A percentile compares a stretch with the other conserved stretches of the same genome.
phyloP scores from a whole-genome alignment of 306 rosid genomes.

The Fragaria ananassa region DNA sequence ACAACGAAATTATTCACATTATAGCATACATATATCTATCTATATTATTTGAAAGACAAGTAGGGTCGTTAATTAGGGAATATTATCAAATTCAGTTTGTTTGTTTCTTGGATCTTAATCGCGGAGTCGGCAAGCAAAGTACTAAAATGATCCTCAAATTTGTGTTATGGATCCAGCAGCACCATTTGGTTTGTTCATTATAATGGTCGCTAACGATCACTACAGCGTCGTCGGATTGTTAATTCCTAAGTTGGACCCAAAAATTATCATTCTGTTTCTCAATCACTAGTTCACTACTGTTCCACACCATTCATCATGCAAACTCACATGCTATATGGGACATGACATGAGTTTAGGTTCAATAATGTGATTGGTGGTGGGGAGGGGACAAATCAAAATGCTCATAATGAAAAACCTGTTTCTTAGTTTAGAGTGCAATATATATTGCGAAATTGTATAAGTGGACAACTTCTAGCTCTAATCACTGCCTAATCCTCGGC shows the following conservation, averaged over 20 bases:
- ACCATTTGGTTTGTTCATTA: background rate
- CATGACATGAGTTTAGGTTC: constrained; percentile 12
- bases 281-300: constrained; percentile 42
- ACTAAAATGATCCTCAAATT: background rate
- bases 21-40: constrained; percentile 10
- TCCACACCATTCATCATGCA: constrained; percentile 41
- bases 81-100: constrained; percentile 16
- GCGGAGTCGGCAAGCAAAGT: constrained; percentile 69
- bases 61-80: constrained; percentile 30
- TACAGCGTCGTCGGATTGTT: constrained; percentile 34
- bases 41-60: background rate
- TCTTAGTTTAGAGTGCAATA: background rate
- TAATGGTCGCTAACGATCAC: background rate
- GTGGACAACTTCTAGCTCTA: background rate
- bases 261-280: constrained; percentile 37
- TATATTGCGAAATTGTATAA: background rate
- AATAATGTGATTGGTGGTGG: constrained; percentile 6
- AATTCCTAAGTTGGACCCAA: constrained; percentile 36
- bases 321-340: constrained; percentile 21
- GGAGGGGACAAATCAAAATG: constrained; percentile 12
- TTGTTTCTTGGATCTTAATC: constrained; percentile 31
- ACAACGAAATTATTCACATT: constrained; percentile 28
- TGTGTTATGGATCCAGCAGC: constrained; percentile 27
- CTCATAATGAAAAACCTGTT: background rate
- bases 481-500: background rate